Evolutionary conservation across 2,329 filamentous ascomycete genomes (phyloP).

Genomic region (Cladophialophora carrionii): DNA sequence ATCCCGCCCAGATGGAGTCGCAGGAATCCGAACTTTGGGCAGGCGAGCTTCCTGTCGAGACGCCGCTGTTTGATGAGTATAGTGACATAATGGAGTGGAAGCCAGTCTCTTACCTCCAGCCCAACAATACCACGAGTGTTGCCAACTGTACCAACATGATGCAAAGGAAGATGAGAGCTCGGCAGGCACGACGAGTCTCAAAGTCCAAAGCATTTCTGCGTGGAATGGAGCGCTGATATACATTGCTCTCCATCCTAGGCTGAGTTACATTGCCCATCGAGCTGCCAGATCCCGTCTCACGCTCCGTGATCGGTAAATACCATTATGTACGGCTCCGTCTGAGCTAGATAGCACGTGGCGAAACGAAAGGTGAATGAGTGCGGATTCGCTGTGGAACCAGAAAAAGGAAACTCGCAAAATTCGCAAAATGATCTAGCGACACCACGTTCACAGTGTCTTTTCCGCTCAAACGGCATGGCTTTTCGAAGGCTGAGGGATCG

Average conservation of each 20-base stretch:
- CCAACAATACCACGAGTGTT: constrained; percentile 1
- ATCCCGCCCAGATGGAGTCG: constrained; percentile 2
- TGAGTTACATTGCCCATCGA: constrained; percentile 9
- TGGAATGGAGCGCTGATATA: not conserved
- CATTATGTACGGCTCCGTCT: not conserved
- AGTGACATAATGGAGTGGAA: not conserved
- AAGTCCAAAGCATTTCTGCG: not conserved
- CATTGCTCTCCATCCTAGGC: not conserved
- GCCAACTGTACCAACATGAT: constrained; percentile 7
- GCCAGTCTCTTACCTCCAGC: constrained; percentile 11
- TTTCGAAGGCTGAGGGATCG: not conserved
- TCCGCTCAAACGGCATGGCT: not conserved
- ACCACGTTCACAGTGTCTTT: not conserved
- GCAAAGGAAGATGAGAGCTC: constrained; percentile 9
- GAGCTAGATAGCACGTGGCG: not conserved
- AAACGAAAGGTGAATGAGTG: not conserved
- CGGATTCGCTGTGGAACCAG: not conserved
- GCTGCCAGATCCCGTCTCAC: constrained; percentile 6
- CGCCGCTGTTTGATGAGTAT: constrained; percentile 3
- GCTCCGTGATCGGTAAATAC: not conserved
- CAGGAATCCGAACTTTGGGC: not conserved
- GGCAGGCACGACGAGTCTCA: not conserved
- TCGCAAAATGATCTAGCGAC: not conserved
- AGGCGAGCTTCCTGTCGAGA: not conserved
- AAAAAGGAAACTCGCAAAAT: not conserved